phyloP scores from a whole-genome alignment of 2,329 filamentous ascomycete genomes.

The Neopestalotiopsis sp. region DNA sequence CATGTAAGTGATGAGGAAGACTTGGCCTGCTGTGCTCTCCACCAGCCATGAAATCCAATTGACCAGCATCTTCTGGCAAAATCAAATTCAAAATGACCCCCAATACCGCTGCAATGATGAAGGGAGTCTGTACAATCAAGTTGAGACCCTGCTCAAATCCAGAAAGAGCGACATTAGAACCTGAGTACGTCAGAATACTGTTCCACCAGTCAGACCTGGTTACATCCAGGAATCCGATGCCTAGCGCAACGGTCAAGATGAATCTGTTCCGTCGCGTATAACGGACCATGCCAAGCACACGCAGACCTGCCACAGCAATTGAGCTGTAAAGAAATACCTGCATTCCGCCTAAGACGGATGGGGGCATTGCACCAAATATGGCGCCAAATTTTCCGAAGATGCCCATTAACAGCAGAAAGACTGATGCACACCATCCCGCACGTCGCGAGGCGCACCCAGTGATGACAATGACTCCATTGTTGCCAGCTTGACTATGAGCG shows the following conservation, averaged over 20 bases:
- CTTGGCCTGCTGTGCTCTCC: constrained; percentile 25
- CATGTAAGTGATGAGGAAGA: neutral
- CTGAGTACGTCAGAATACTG: constrained; percentile 43
- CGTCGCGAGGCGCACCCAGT: constrained; percentile 73
- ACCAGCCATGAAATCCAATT: constrained; percentile 30
- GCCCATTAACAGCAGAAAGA: constrained; percentile 72
- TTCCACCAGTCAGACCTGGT: constrained; percentile 45
- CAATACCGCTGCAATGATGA: constrained; percentile 48
- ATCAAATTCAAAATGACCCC: constrained; percentile 49
- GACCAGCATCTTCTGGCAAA: constrained; percentile 38
- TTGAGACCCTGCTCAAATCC: constrained; percentile 48
- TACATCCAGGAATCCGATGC: constrained; percentile 60
- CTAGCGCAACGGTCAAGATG: constrained; percentile 66
- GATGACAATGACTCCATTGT: constrained; percentile 72
- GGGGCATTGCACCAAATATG: constrained; percentile 69
- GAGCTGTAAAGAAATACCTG: constrained; percentile 71
- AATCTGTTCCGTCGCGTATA: constrained; percentile 72
- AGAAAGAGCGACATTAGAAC: constrained; percentile 40
- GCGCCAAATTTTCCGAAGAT: constrained; percentile 75
- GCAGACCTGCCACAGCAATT: constrained; percentile 69
- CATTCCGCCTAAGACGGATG: constrained; percentile 52
- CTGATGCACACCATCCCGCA: constrained; percentile 69
- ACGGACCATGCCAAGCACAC: constrained; percentile 66
- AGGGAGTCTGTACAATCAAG: constrained; percentile 45
- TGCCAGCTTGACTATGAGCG: constrained; percentile 63